Evolutionary conservation across 164 flowering plant genomes (phyloP), one percentile per base, ranked within the genome.

Genomic region (Aristolochia fimbriata): DNA sequence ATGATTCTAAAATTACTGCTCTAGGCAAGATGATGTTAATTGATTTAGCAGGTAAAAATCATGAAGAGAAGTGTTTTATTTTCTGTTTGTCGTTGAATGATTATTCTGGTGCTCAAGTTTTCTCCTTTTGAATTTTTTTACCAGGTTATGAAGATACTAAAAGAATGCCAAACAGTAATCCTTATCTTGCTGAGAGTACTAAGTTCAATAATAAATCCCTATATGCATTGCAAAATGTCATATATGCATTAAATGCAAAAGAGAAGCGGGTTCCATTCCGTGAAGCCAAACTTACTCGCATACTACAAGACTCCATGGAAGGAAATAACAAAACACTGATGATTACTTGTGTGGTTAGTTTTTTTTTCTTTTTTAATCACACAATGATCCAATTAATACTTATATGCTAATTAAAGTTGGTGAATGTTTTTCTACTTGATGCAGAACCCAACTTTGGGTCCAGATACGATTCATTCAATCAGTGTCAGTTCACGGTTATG

Each of bases 291-390:
- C 73, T 88, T 11, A 79, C 91, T 45, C 81, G 76, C 37, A 70
- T 88, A 63, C 67, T 88, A 65, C 83, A 81, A 72, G 88, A 81
- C 57, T 83, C 91, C n/a, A 61, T 88, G 37, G 79, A 83, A 12
- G 79, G 83, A 54, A 57, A 41, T 23, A 81, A 62, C 66, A 66
- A 20, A 57, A 60, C 77, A 51, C 52, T 84, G 71, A 68, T 86
- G 75, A 47, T 88, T 31, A 62, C 83, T 55, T 83, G 96, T 73
- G 68, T 88, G 85, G 96, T 88, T n/a, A 47, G 64, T 25, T 33
- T 46, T 24, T 47, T 47, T 8, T 14, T 15, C 15, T 23, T 22
- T 25, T 12, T 31, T 21, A 27, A 24, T 37, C 15, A 37, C 1
- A 16, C 15, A 58, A 5, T 27, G 10, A 9, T 15, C 12, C 27